Percentiles rank a stretch among this genome's conserved stretches.
Evolutionary conservation across 768 basidiomycete genomes (phyloP).

Genomic region (Imleria badia): DNA sequence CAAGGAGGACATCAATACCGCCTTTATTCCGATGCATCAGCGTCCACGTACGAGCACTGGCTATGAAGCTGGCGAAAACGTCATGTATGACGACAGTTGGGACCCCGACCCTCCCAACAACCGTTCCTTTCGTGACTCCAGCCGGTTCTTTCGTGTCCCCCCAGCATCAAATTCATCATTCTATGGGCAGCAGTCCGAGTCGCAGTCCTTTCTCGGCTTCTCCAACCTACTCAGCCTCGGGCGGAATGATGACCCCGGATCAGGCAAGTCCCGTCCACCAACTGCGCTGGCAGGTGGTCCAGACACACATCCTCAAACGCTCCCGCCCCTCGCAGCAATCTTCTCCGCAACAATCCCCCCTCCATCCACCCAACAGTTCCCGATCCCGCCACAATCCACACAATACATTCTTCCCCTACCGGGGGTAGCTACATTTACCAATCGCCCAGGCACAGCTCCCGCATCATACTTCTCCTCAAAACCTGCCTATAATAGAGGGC

Average conservation of each 20-base stretch:
- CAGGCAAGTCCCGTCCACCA: constrained; percentile 49
- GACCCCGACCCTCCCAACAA: constrained; percentile 39
- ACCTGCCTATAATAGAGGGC: constrained; percentile 48
- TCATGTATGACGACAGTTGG: constrained; percentile 36
- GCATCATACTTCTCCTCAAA: constrained; percentile 56
- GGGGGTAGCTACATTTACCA: constrained; percentile 50
- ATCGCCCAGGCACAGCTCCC: constrained; percentile 71
- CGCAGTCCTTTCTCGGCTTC: constrained; percentile 73
- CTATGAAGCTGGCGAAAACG: constrained; percentile 53
- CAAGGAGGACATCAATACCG: constrained; percentile 39
- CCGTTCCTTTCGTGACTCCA: constrained; percentile 78
- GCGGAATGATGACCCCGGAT: constrained; percentile 45
- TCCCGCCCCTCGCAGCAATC: constrained; percentile 76
- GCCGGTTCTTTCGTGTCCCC: constrained; percentile 80
- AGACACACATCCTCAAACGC: constrained; percentile 46
- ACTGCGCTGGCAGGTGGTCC: constrained; percentile 54
- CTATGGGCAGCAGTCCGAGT: constrained; percentile 41
- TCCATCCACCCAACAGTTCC: constrained; percentile 39
- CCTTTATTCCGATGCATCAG: constrained; percentile 38
- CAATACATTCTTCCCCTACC: constrained; percentile 59
- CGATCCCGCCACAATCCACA: constrained; percentile 42
- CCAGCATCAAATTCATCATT: constrained; percentile 40
- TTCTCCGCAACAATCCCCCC: constrained; percentile 68
- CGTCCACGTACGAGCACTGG: constrained; percentile 75
- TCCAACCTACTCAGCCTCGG: constrained; percentile 46